A percentile compares a stretch with the other conserved stretches of the same genome.
These are phyloP conservation scores for Penicillium sp. DNA, from an alignment of 2,329 filamentous ascomycete genomes.

Conservation along the genomic window DNA sequence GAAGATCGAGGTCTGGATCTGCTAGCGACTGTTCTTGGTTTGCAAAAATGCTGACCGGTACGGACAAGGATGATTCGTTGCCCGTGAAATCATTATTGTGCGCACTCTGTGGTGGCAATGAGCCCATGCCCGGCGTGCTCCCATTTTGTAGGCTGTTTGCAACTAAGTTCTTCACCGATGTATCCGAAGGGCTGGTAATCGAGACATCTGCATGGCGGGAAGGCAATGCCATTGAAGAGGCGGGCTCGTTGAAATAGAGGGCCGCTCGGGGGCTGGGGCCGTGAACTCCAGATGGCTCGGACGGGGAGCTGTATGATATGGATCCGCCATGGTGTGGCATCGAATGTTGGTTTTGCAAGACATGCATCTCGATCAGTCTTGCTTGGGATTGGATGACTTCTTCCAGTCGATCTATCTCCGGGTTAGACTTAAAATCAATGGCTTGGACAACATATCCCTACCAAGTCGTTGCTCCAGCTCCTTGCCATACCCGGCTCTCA, in stretches of 20 bases:
- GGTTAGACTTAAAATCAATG: background rate
- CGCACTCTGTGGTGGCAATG: conserved; percentile 21
- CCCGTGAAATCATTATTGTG: conserved; percentile 42
- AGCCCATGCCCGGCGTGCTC: conserved; percentile 15
- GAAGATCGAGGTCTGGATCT: conserved; percentile 64
- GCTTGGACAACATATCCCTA: conserved; percentile 17
- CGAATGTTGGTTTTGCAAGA: conserved; percentile 41
- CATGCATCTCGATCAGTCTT: conserved; percentile 63
- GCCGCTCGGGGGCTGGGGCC: conserved; percentile 59
- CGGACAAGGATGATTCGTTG: conserved; percentile 55
- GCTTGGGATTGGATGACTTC: conserved; percentile 65
- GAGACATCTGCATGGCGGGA: conserved; percentile 49
- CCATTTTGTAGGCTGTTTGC: conserved; percentile 24
- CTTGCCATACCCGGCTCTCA: conserved; percentile 66
- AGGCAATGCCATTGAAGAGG: conserved; percentile 46
- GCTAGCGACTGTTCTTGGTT: conserved; percentile 47
- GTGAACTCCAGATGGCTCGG: conserved; percentile 51
- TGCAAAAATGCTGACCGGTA: conserved; percentile 58
- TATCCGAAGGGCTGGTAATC: conserved; percentile 37
- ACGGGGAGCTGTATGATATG: conserved; percentile 48
- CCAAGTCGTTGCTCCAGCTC: conserved; percentile 69
- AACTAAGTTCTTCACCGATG: conserved; percentile 28
- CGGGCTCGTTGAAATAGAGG: conserved; percentile 63
- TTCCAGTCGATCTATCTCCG: conserved; percentile 61
- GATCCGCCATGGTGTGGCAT: conserved; percentile 23